A percentile compares a stretch with the other conserved stretches of the same genome.
phyloP scores from a whole-genome alignment of 1,139 yeast genomes.

The Candida glucosophila region DNA sequence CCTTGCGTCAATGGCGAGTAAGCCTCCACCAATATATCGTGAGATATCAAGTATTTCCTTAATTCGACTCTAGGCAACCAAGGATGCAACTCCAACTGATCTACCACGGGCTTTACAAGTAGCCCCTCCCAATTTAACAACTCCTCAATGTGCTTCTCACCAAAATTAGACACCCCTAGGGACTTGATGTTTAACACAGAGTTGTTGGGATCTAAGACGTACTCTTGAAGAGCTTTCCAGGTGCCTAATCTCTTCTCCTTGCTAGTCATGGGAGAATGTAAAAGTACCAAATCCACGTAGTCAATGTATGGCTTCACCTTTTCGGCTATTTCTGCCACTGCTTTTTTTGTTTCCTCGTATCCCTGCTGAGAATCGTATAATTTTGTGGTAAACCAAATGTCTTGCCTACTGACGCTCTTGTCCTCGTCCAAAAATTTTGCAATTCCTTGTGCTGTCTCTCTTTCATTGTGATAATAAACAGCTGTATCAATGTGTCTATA shows the following conservation, averaged over 20 bases:
- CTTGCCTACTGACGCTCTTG: constrained; percentile 21
- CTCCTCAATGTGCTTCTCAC: constrained; percentile 27
- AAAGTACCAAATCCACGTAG: constrained; percentile 37
- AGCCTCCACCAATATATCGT: constrained; percentile 51
- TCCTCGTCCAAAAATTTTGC: constrained; percentile 35
- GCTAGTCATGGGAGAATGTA: constrained; percentile 26
- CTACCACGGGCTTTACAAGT: constrained; percentile 29
- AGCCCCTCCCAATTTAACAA: constrained; percentile 26
- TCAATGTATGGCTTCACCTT: constrained; percentile 28
- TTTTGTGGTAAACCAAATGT: constrained; percentile 46
- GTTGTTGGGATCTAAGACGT: constrained; percentile 18
- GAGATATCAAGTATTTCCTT: constrained; percentile 24
- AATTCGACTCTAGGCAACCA: constrained; percentile 34
- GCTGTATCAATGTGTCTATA: constrained; percentile 52
- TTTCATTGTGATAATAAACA: constrained; percentile 47
- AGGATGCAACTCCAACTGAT: constrained; percentile 41
- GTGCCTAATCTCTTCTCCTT: constrained; percentile 26
- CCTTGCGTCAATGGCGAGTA: constrained; percentile 68
- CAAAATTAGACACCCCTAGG: constrained; percentile 38
- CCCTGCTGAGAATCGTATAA: constrained; percentile 53
- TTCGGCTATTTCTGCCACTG: constrained; percentile 31
- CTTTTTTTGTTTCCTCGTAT: constrained; percentile 46
- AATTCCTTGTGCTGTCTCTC: constrained; percentile 26
- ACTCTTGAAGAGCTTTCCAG: constrained; percentile 35
- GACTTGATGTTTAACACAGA: constrained; percentile 21